Percentiles rank a stretch among this genome's conserved stretches.
Evolutionary conservation across 2,329 filamentous ascomycete genomes (phyloP).

Genomic region (Leptographium wingfieldii): DNA sequence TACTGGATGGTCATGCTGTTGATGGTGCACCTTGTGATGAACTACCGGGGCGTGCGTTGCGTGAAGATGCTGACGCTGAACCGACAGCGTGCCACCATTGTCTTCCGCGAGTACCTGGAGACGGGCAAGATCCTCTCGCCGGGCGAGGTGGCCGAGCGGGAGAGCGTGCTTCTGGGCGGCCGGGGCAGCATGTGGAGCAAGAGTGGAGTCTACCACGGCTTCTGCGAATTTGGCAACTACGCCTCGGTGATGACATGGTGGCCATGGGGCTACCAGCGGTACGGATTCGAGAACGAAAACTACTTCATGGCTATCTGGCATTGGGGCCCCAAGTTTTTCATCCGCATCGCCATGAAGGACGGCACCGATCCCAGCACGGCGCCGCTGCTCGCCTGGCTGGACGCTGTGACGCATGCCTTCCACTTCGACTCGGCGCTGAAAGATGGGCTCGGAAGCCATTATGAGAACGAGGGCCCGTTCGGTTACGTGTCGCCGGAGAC

Average conservation of each 20-base stretch:
- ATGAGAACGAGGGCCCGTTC: constrained; percentile 23
- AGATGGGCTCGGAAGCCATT: constrained; percentile 23
- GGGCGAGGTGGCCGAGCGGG: constrained; percentile 48
- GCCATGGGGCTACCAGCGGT: constrained; percentile 21
- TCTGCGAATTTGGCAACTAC: constrained; percentile 26
- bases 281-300: constrained; percentile 27
- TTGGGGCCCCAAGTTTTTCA: constrained; percentile 30
- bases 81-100: constrained; percentile 69
- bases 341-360: constrained; percentile 48
- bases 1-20: constrained; percentile 58
- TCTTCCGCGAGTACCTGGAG: constrained; percentile 49
- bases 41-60: constrained; percentile 72
- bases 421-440: constrained; percentile 24
- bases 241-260: constrained; percentile 21
- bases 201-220: constrained; percentile 21
- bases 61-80: constrained; percentile 80
- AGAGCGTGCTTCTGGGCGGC: constrained; percentile 50
- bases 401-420: constrained; percentile 28
- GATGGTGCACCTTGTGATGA: constrained; percentile 65
- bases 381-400: constrained; percentile 24
- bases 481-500: constrained; percentile 31
- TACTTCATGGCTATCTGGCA: constrained; percentile 51
- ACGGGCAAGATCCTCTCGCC: constrained; percentile 45
- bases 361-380: constrained; percentile 24
- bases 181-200: constrained; percentile 29